Evolutionary conservation across 2,329 filamentous ascomycete species (phyloP).

Genomic region (Diaporthe ilicicola): DNA sequence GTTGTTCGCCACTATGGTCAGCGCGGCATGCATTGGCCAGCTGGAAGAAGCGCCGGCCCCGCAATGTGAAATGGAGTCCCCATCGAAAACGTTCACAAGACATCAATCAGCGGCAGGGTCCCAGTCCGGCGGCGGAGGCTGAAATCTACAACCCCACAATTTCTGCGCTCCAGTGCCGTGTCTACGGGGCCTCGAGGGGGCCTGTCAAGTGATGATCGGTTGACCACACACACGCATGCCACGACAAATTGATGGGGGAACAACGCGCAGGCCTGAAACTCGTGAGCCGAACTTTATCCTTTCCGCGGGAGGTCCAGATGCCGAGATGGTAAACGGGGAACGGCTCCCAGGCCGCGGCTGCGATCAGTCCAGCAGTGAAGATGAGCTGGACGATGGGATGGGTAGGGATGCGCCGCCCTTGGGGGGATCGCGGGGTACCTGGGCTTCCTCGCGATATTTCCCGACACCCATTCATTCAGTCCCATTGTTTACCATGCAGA

Average conservation of each 20-base stretch:
- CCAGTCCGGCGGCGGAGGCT: constrained; percentile 3
- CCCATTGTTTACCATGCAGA: background rate
- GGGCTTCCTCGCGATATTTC: constrained; percentile 12
- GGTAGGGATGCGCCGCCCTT: background rate
- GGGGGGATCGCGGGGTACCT: background rate
- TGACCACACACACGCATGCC: too few relatives aligned
- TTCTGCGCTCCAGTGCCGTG: background rate
- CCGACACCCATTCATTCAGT: background rate
- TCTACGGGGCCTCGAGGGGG: background rate
- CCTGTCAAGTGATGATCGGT: constrained; percentile 13
- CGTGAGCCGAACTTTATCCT: background rate
- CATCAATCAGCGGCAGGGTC: background rate
- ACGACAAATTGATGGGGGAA: background rate
- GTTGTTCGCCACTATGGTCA: constrained; percentile 10
- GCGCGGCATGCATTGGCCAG: constrained; percentile 20
- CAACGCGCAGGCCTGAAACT: background rate
- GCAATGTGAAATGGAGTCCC: background rate
- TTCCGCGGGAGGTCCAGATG: background rate
- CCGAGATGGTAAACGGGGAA: background rate
- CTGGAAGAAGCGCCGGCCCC: constrained; percentile 17
- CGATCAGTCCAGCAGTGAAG: background rate
- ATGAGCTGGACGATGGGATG: background rate
- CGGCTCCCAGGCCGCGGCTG: background rate
- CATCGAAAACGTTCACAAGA: constrained; percentile 9
- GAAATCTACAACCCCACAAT: constrained; percentile 13